Evolutionary conservation across 139 green algal genomes (phyloP).

Genomic region (Tetradesmus lagerheimii): DNA sequence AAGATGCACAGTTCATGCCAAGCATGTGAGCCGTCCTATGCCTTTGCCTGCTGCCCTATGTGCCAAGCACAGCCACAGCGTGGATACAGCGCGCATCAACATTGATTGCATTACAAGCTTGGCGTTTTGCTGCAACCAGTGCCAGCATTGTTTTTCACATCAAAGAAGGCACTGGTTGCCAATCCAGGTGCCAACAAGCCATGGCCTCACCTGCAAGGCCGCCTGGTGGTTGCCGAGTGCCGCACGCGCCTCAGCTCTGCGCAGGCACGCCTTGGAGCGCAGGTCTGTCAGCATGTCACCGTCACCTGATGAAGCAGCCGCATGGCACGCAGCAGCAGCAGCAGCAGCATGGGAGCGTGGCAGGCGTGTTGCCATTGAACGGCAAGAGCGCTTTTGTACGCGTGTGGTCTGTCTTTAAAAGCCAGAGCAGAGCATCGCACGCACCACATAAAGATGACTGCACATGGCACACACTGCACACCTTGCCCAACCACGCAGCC

Average conservation of each 20-base stretch:
- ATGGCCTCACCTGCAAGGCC: conserved; percentile 35
- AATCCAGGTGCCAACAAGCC: too few relatives aligned
- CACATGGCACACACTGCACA: background rate
- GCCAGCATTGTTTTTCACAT: too few relatives aligned
- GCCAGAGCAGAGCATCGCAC: background rate
- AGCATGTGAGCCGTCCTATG: too few relatives aligned
- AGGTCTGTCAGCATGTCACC: background rate
- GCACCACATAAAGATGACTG: background rate
- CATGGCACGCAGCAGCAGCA: background rate
- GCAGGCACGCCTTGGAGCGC: conserved; percentile 43
- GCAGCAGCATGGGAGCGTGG: background rate
- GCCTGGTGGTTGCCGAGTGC: background rate
- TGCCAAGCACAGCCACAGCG: too few relatives aligned
- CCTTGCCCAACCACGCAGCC: background rate
- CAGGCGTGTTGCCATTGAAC: background rate
- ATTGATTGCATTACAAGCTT: too few relatives aligned
- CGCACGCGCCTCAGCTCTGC: conserved; percentile 36
- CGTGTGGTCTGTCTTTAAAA: background rate
- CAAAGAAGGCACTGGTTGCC: background rate
- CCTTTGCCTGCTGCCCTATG: too few relatives aligned
- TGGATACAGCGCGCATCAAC: too few relatives aligned
- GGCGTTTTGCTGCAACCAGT: too few relatives aligned
- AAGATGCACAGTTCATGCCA: too few relatives aligned
- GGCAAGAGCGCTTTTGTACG: background rate
- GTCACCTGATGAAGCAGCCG: background rate